These are phyloP conservation scores for Globisporangium alternatum DNA, from an alignment of 352 stramenopile genomes.

Conservation along the genomic window DNA sequence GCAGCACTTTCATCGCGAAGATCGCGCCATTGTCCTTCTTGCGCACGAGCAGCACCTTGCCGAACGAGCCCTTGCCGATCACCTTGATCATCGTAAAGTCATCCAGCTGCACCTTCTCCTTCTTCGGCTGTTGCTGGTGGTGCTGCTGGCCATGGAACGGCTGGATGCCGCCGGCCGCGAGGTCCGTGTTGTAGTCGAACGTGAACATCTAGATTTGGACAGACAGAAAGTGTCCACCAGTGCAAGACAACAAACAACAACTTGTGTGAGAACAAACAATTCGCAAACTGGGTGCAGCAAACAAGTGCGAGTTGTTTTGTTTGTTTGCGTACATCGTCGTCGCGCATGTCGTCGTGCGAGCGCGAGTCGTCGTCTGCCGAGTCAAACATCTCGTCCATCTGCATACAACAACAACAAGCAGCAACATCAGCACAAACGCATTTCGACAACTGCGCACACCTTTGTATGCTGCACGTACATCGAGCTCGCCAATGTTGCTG, in stretches of 20 bases:
- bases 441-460: background rate
- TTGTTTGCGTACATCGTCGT: slow-evolving; percentile 10
- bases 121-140: slow-evolving; percentile 34
- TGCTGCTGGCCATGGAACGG: slow-evolving; percentile 24
- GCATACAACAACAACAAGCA: background rate
- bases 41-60: slow-evolving; percentile 96
- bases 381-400: slow-evolving; percentile 66
- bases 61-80: slow-evolving; percentile 95
- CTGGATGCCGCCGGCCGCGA: slow-evolving; percentile 27
- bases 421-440: background rate
- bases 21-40: slow-evolving; percentile 92
- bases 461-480: slow-evolving; percentile 31
- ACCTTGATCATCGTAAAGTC: slow-evolving; percentile 97
- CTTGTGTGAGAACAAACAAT: background rate
- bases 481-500: slow-evolving; percentile 77
- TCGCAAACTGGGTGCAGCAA: background rate
- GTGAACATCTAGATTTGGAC: slow-evolving; percentile 60
- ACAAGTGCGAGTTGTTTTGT: background rate
- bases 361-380: slow-evolving; percentile 59
- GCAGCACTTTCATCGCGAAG: slow-evolving; percentile 99
- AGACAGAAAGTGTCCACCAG: slow-evolving; percentile 2
- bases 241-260: background rate
- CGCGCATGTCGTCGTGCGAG: slow-evolving; percentile 50
- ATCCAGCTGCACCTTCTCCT: slow-evolving; percentile 83
- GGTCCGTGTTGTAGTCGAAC: slow-evolving; percentile 71